Base-by-base conservation (phyloP, 1,139 yeast species). In the Casaregolazyma suthepensis region DNA sequence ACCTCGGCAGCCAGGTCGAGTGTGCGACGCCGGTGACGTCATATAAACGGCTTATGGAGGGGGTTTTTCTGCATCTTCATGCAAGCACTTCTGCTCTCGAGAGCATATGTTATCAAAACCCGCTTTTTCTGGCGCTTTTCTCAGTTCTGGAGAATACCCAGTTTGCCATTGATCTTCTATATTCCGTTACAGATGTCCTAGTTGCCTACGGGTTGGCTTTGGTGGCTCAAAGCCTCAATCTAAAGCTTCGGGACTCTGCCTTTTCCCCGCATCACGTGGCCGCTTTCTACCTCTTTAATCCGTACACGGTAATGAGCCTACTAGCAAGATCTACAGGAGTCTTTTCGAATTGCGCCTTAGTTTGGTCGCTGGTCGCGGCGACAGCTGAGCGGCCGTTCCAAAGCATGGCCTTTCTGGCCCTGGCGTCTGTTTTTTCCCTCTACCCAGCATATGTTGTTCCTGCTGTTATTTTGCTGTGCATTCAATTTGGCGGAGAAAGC, bases 31-130 rank as follows among this genome's bases (percentile, higher is more conserved):
- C 95, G 0, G 74, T 85, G 18, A 79, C 84, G 52, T 85, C 94
- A 43, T 85, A 76, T 68, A 77, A 74, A 55, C 71, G 80, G n/a
- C 62, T 94, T 49, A 75, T 80, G 63, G 99, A 93, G 67, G 96
- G 97, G 9, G 75, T 89, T 47, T 90, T 80, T 65, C 79, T 87
- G 57, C 71, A 81, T 54, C 68, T 75, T n/a, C 78, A 82, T 58
- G 76, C 77, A 13, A 35, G 43, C n/a, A 75, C 85, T 49, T 78
- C 84, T 55, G 81, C 91, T 5, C 91, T 90, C 63, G 96, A 96
- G 18, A 96, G 96, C 1, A 83, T 88, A 31, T 88, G 86, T 48
- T 94, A 90, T 67, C 95, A 89, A 57, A 64, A 95, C 3, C 96
- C 96, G 1, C 66, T 91, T 37, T 64, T 87, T 44, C 76, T 88